phyloP scores from a whole-genome alignment of 176 grass and related monocot species.

The Saccharum officinarum region DNA sequence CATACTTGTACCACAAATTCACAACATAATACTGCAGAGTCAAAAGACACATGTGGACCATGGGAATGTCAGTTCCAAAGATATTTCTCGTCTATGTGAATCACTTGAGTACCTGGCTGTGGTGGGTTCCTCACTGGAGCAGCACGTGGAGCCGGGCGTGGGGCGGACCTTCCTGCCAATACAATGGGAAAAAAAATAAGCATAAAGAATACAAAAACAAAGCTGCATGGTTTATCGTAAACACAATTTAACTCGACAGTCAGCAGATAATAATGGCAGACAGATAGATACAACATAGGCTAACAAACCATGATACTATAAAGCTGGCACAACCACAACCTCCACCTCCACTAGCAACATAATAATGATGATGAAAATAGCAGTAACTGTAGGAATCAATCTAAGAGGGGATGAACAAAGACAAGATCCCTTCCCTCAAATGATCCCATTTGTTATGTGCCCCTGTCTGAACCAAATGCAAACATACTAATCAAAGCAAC shows the following conservation, averaged over 20 bases:
- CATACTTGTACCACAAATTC: not conserved
- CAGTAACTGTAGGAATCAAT: slow-evolving; percentile 36
- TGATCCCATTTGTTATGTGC: slow-evolving; percentile 37
- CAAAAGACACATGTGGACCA: not conserved
- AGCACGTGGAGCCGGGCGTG: slow-evolving; percentile 65
- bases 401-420: slow-evolving; percentile 42
- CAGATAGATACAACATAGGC: not conserved
- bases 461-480: slow-evolving; percentile 61
- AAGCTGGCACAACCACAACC: not conserved
- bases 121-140: slow-evolving; percentile 74
- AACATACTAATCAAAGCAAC: slow-evolving; percentile 32
- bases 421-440: slow-evolving; percentile 45
- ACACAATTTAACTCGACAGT: not conserved
- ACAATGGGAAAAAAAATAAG: not conserved
- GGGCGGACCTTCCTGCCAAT: slow-evolving; percentile 64
- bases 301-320: not conserved
- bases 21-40: too few relatives aligned
- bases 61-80: too few relatives aligned
- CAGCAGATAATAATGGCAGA: not conserved
- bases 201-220: not conserved
- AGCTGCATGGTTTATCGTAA: not conserved
- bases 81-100: not conserved
- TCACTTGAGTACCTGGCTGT: slow-evolving; percentile 52
- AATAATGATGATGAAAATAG: not conserved
- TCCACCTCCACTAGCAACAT: not conserved